A percentile compares a stretch with the other conserved stretches of the same genome.
phyloP scores from a whole-genome alignment of 345 rosid species.

The Eucalyptus sideroxylon region DNA sequence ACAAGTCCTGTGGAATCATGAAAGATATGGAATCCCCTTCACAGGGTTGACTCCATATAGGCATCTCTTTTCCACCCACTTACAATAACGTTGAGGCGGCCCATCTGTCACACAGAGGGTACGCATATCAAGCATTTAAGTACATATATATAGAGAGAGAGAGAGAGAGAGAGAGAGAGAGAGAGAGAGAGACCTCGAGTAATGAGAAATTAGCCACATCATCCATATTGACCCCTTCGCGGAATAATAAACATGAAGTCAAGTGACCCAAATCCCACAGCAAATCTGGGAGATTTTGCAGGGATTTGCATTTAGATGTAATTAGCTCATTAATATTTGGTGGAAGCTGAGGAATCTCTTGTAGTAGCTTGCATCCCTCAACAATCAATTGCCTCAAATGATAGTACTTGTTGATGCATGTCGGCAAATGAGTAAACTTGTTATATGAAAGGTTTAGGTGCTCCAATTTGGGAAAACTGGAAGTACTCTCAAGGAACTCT shows the following conservation, averaged over 20 bases:
- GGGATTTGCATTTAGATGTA: rapidly evolving
- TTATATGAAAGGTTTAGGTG: rapidly evolving
- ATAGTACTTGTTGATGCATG: too few species aligned
- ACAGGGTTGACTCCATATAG: too few species aligned
- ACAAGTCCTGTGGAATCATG: too few species aligned
- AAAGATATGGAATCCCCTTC: too few species aligned
- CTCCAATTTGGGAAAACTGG: rapidly evolving
- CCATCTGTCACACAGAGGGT: rapidly evolving
- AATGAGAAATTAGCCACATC: rapidly evolving
- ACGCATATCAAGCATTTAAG: too few species aligned
- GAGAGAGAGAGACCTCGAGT: not conserved
- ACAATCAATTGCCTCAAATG: rapidly evolving
- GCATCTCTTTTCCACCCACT: too few species aligned
- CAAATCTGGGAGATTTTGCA: not conserved
- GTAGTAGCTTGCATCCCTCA: not conserved
- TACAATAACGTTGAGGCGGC: too few species aligned
- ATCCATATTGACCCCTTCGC: rapidly evolving
- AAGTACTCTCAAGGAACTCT: not conserved
- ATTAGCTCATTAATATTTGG: rapidly evolving
- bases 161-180: too few species aligned
- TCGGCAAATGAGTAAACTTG: too few species aligned
- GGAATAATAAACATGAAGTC: too few species aligned
- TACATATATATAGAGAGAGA: too few species aligned
- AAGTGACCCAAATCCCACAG: too few species aligned
- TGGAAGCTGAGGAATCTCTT: not conserved